These are phyloP conservation scores for Ascoidea asiatica DNA, from an alignment of 805 yeast species.

Conservation along the genomic window DNA sequence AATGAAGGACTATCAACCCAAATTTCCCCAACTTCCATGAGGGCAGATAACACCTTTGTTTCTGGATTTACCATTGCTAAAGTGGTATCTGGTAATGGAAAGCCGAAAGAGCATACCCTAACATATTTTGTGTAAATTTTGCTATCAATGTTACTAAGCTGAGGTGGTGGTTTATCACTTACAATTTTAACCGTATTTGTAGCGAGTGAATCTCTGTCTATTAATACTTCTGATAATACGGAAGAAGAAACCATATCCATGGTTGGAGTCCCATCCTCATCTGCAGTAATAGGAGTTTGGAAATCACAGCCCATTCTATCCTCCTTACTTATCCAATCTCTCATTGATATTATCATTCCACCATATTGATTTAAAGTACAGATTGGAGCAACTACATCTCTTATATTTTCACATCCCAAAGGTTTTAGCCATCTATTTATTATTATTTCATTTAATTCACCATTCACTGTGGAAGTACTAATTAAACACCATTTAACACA, in stretches of 20 bases:
- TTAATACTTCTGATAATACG: conserved; percentile 49
- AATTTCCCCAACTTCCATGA: conserved; percentile 82
- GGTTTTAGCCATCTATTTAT: conserved; percentile 87
- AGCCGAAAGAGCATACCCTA: conserved; percentile 86
- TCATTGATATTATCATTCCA: conserved; percentile 83
- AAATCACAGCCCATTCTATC: conserved; percentile 44
- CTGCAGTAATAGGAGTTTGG: conserved; percentile 20
- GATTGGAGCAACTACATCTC: conserved; percentile 76
- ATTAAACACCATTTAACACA: conserved; percentile 82
- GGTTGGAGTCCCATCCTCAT: conserved; percentile 23
- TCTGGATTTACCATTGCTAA: conserved; percentile 93
- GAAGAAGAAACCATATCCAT: conserved; percentile 16
- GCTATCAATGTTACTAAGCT: conserved; percentile 26
- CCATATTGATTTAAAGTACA: conserved; percentile 87
- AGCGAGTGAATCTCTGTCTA: conserved; percentile 62
- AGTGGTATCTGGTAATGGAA: conserved; percentile 88
- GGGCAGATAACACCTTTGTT: conserved; percentile 57
- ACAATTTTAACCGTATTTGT: conserved; percentile 60
- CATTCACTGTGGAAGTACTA: conserved; percentile 78
- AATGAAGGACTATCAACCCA: conserved; percentile 95
- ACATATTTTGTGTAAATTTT: conserved; percentile 6
- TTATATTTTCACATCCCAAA: conserved; percentile 67
- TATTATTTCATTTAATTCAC: conserved; percentile 81
- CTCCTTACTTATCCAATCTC: conserved; percentile 78
- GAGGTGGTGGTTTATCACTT: conserved; percentile 40